Conservation (phyloP, 345 rosid genomes). For the Luvunga scandens region DNA sequence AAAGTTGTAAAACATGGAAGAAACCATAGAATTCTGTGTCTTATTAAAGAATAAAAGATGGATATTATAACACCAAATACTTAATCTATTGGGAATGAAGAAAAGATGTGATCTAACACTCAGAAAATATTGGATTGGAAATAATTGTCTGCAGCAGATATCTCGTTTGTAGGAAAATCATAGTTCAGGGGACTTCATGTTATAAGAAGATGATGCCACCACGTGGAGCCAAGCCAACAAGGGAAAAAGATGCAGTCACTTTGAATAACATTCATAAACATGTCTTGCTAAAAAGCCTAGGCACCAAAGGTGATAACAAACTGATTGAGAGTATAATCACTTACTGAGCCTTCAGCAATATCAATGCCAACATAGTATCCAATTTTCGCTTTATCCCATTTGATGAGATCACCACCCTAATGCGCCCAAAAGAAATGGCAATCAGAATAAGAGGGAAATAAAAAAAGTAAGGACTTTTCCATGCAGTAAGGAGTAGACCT, state of each 20-base stretch:
- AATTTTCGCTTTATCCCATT: constrained; percentile 93
- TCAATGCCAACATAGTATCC: constrained; percentile 96
- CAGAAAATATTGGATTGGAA: neutral
- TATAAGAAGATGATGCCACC: neutral
- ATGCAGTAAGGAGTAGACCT: constrained; percentile 39
- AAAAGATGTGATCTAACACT: constrained; percentile 1
- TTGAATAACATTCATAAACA: neutral
- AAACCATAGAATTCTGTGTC: neutral
- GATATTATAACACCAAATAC: neutral
- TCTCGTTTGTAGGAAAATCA: neutral
- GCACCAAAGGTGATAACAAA: constrained; percentile 1
- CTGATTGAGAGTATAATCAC: neutral
- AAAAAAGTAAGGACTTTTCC: neutral
- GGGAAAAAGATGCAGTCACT: neutral
- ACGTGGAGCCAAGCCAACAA: neutral
- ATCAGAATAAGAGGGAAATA: neutral
- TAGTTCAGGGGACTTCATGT: too few relatives aligned
- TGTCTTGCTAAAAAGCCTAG: neutral
- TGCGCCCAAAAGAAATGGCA: constrained; percentile 1
- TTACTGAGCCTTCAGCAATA: constrained; percentile 97
- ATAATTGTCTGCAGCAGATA: neutral
- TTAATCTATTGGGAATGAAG: neutral
- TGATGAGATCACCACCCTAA: constrained; percentile 98
- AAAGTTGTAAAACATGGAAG: neutral
- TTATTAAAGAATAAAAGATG: neutral